These are phyloP conservation scores for Poterioochromonas sp. DNA, from an alignment of 352 stramenopile genomes.

Conservation along the genomic window DNA sequence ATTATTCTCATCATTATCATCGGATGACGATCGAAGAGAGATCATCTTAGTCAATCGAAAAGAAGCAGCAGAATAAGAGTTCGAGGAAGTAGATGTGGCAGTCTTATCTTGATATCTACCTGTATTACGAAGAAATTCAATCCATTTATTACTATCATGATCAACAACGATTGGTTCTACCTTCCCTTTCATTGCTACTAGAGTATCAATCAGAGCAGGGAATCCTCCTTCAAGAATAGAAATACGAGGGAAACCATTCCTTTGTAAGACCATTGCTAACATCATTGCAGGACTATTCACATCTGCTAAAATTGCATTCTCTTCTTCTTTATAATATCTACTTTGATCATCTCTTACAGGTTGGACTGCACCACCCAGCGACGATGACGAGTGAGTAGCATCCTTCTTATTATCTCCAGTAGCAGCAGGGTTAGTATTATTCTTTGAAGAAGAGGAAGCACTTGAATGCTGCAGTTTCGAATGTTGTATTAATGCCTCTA, in stretches of 20 bases:
- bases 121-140: neutral
- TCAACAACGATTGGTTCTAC: constrained; percentile 27
- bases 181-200: neutral
- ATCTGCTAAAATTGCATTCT: neutral
- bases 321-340: neutral
- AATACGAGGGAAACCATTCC: neutral
- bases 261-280: constrained; percentile 19
- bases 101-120: neutral
- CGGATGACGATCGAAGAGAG: too few species aligned
- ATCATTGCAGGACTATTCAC: constrained; percentile 1
- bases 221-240: constrained; percentile 23
- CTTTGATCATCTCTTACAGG: neutral
- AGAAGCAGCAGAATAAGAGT: too few species aligned
- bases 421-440: too few species aligned
- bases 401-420: constrained; percentile 3
- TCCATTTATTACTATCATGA: constrained; percentile 22
- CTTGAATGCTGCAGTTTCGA: too few species aligned
- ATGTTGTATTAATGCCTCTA: neutral
- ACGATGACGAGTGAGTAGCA: neutral
- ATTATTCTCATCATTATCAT: too few species aligned
- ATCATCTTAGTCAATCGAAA: neutral
- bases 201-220: neutral
- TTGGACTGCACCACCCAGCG: neutral
- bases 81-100: too few species aligned
- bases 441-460: too few species aligned